Evolutionary conservation across 345 rosid species (phyloP), one percentile per base, ranked within the genome.

Genomic region (Brassica rapa): DNA sequence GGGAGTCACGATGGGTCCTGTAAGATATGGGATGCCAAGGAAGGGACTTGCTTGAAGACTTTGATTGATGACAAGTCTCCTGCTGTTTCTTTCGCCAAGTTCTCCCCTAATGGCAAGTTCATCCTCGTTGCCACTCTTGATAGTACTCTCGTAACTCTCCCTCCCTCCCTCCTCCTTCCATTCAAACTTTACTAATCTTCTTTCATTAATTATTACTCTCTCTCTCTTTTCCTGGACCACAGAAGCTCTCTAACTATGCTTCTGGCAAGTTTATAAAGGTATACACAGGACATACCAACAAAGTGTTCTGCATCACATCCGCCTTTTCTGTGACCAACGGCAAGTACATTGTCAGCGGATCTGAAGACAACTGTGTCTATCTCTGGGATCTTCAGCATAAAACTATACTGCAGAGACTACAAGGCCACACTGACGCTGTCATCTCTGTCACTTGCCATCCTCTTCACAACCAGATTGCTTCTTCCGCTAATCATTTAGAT

Each of bases 301-400:
- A 55, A 71, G 85, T 66, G 3, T 95, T 89, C 82, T 95, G 98
- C 75, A 79, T 91, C 72, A 91, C 91, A 63, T 83, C 99, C 1
- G 93, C 99, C 12, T 95, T 95, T 84, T 91, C 99, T 0, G 99
- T 95, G 51, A 95, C 98, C 5, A 90, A 87, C 30, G 99, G 97
- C 53, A 95, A 93, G 70, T 95, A 88, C 72, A 95, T 95, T 35
- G 98, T 95, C 12, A 93, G 99, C 24, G 99, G 98, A 37, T 95
- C 99, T 4, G 99, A 95, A 77, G 99, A 93, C 61, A 86, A 86
- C 8, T 91, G 96, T 69, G 88, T 95, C 29, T 95, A 92, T 81
- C 60, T 95, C 21, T 95, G 99, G 99, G 96, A 95, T 88, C 89
- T 95, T 57, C 99, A 95, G 80, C 87, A 81, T 74, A 93, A 87